Evolutionary conservation across 1,139 yeast species (phyloP), one percentile per base, ranked within the genome.

Genomic region (Hemisphaericaspora subhashii): DNA sequence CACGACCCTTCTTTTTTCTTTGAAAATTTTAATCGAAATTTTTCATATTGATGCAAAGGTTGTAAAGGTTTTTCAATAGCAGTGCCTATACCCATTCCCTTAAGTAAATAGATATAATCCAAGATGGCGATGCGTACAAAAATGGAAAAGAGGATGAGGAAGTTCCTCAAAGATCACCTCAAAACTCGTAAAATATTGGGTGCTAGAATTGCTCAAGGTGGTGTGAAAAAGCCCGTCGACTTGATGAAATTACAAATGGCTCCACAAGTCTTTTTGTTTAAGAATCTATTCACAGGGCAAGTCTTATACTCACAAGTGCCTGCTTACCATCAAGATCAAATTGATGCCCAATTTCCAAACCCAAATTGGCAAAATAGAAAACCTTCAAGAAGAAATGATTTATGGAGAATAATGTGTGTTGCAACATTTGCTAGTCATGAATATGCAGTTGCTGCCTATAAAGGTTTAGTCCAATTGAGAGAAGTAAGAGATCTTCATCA

Each of bases 361-460:
- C 95, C 96, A 32, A 86, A 86, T 68, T 87, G 96, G 95, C 84
- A 86, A 58, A 89, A 90, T 68, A 73, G 86, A 55, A 78, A 76
- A 52, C 98, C 98, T 5, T 65, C 76, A 44, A 70, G 81, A 53
- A 81, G 98, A 64, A 76, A 81, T 51, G 98, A 90, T 62, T 72
- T 88, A 39, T 90, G 98, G 98, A 75, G 92, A 53, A 77, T 90
- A 41, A 80, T 90, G 88, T 87, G 95, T 38, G 94, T 89, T 36
- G 90, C 87, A 2, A 81, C 81, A 47, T 79, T 87, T 47, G 72
- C 74, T 31, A 65, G 67, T 39, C 82, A 84, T 58, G 83, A 81
- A 41, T 67, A 74, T 38, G 88, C 96, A 1, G 78, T 81, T 14
- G 80, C 83, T 37, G 84, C 94, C 7, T 88, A 83, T 64, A 77